These are phyloP conservation scores for Beauveria scarabaeidicola DNA, from an alignment of 2,329 filamentous ascomycete genomes.

Conservation along the genomic window DNA sequence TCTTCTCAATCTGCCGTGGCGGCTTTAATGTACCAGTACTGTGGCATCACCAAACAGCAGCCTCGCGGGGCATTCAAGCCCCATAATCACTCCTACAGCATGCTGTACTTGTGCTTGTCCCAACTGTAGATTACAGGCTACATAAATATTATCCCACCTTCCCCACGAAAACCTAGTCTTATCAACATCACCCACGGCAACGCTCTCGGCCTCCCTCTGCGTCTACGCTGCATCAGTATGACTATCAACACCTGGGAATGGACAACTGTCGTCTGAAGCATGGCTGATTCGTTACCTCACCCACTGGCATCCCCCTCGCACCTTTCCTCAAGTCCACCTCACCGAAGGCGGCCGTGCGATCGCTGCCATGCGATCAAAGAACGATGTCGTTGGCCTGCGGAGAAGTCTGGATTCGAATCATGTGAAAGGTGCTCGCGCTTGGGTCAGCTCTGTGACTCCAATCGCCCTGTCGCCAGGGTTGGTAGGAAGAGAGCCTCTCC, in stretches of 20 bases:
- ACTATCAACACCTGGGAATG: neutral
- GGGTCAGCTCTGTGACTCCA: neutral
- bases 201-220: neutral
- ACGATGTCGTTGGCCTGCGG: constrained; percentile 1
- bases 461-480: neutral
- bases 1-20: too few relatives aligned
- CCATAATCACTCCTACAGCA: too few relatives aligned
- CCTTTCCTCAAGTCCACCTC: neutral
- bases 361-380: constrained; percentile 12
- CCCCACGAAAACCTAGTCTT: neutral
- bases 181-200: neutral
- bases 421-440: constrained; percentile 10
- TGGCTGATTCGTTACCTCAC: neutral
- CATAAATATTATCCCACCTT: neutral
- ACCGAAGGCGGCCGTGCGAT: constrained; percentile 1
- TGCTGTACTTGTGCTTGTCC: too few relatives aligned
- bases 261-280: neutral
- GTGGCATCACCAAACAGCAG: too few relatives aligned
- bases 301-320: neutral
- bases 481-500: neutral
- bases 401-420: neutral
- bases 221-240: neutral
- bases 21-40: too few relatives aligned
- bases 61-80: too few relatives aligned
- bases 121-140: neutral